These are phyloP conservation scores for Cyclotella atomus DNA, from an alignment of 108 stramenopile genomes.

Conservation along the genomic window DNA sequence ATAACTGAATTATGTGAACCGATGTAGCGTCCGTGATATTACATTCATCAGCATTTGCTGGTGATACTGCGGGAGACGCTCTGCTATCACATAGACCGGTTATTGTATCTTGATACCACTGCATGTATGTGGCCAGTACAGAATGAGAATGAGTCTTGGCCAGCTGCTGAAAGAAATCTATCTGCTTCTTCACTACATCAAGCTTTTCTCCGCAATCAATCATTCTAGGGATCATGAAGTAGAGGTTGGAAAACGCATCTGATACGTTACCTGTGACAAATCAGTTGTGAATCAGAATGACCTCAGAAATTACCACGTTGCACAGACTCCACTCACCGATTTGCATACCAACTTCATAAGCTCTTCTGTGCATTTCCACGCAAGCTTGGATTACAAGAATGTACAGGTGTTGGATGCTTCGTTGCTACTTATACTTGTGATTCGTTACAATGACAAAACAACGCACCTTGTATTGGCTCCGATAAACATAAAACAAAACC, in stretches of 20 bases:
- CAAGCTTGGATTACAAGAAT: not conserved
- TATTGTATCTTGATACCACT: conserved; percentile 9
- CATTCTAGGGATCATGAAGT: conserved; percentile 6
- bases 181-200: conserved; percentile 13
- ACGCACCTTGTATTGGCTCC: conserved; percentile 27
- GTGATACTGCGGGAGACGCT: not conserved
- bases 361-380: conserved; percentile 18
- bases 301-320: no score
- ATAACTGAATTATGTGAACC: not conserved
- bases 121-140: not conserved
- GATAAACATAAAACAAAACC: not conserved
- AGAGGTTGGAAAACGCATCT: conserved; percentile 19
- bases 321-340: conserved; percentile 11
- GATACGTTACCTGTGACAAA: no score
- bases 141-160: not conserved
- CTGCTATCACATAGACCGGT: not conserved
- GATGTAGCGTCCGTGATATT: not conserved
- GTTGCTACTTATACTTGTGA: not conserved
- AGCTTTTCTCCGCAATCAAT: conserved; percentile 25
- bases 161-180: conserved; percentile 24
- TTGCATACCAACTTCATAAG: conserved; percentile 35
- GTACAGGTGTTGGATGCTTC: not conserved
- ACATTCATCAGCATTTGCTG: not conserved
- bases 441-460: no score
- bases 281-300: no score